These are phyloP conservation scores for Claviceps digitariae DNA, from an alignment of 2,329 filamentous ascomycete species.

Conservation along the genomic window DNA sequence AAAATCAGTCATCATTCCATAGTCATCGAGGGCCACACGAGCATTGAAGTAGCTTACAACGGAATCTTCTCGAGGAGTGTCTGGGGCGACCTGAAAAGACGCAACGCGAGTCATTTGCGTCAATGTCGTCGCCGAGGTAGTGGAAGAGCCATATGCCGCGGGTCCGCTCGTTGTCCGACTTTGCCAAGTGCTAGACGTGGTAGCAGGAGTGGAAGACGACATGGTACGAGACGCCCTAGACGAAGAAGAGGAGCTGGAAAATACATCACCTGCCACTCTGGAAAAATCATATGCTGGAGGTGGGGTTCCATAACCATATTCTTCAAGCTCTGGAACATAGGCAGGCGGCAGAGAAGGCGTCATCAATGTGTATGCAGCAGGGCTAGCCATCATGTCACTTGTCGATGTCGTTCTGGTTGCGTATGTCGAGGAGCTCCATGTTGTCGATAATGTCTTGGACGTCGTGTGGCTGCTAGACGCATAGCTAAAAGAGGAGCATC, in stretches of 20 bases:
- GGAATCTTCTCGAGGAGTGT: not conserved
- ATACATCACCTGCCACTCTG: not conserved
- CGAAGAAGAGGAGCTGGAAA: not conserved
- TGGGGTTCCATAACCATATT: slow-evolving; percentile 5
- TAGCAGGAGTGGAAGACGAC: not conserved
- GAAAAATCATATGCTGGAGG: slow-evolving; percentile 3
- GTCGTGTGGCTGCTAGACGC: not conserved
- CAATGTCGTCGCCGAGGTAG: not conserved
- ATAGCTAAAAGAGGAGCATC: not conserved
- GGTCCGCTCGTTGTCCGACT: not conserved
- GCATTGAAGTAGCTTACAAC: not conserved
- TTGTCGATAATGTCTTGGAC: not conserved
- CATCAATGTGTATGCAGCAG: slow-evolving; percentile 3
- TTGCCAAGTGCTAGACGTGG: not conserved
- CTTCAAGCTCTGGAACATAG: slow-evolving; percentile 5
- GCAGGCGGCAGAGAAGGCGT: slow-evolving; percentile 4
- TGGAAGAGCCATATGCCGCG: slow-evolving; percentile 1
- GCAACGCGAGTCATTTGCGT: slow-evolving; percentile 1
- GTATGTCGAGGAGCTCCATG: not conserved
- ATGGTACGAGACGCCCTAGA: not conserved
- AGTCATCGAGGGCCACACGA: not conserved
- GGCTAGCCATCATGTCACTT: not conserved
- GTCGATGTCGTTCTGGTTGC: not conserved
- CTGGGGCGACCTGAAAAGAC: not conserved
- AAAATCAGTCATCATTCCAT: not conserved